Base-by-base conservation (phyloP, 2,329 filamentous ascomycete genomes). In the Aureobasidium sp. region DNA sequence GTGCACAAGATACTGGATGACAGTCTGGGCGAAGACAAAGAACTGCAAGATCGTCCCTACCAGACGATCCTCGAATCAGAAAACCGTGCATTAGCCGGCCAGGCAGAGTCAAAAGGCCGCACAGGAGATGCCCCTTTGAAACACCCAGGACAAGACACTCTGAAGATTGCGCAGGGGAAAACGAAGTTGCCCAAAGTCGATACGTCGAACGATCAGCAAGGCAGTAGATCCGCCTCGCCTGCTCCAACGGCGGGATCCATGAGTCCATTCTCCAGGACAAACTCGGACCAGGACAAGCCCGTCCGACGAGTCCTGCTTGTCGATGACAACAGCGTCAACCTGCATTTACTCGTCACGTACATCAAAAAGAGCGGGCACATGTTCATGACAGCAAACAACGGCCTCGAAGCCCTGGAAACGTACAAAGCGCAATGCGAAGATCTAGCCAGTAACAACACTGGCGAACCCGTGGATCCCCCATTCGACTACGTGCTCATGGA, bases 401-500 rank as follows among this genome's bases (percentile, higher is more conserved):
- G 74, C 3, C 64, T 71, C 0, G 68, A 74, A 55, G 74, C 74
- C 2, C 67, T 77, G 0, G 61, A 72, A 6, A 62, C 63, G 24
- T 71, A 70, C 38, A 63, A 27, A 14, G 30, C 40, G 0, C n/a
- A 53, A 17, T 53, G 41, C 24, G 41, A 47, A 14, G 29, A 24
- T 16, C 12, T 8, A 5, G 6, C 12, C 4, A 41, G 6, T 5
- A 16, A 10, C 12, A 27, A 24, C 16, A 32, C 8, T 21, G 30
- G 14, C 2, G 8, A 5, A 7, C n/a, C n/a, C 16, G 19, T 10
- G 12, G 39, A 53, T 10, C 17, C 51, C 6, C 53, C 44, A 1
- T 55, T 50, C 48, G 70, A 71, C 35, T 70, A 74, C 39, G 70
- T 77, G 2, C 68, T 77, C 11, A 77, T 77, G 73, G 74, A 61